Evolutionary conservation across 2,329 filamentous ascomycete species (phyloP), one percentile per base, ranked within the genome.

Genomic region (Claviceps fusiformis): DNA sequence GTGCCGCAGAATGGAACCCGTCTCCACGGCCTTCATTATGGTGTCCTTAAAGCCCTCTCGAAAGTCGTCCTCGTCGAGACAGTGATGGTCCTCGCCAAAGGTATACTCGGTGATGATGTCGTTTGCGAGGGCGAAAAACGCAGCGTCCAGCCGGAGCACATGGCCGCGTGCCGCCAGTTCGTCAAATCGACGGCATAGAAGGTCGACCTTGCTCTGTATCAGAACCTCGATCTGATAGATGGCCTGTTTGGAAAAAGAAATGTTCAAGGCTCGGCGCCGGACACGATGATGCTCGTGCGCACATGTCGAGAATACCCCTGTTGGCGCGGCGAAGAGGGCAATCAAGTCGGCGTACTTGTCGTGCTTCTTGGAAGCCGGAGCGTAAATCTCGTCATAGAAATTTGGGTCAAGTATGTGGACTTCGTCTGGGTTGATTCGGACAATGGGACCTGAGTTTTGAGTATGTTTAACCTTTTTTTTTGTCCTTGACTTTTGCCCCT

Each of bases 331-430:
- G 39, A 52, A 39, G 46, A 39, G 31, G n/a, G 47, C 43, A 5
- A 37, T 33, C 13, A 13, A 53, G 49, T 19, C 48, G 24, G 33
- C 33, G 54, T 58, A 56, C 29, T 53, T 52, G 52, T 53, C 47
- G 11, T 37, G 49, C 29, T 50, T 49, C 19, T 50, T 41, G 13
- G 33, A 31, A 5, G 37, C 39, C 13, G 35, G 29, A 4, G 46
- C 51, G 50, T 63, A 65, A 41, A 65, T 57, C 19, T 39, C 52
- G 45, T 66, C 59, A 45, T 63, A 67, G 47, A 61, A 64, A 17
- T 57, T 57, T 0, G 63, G 60, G 44, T 68, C 63, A n/a, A 60
- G 51, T 39, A 68, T 61, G 54, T 64, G 62, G 1, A 68, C 55
- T 52, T 66, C 61, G 48, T 59, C 47, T 5, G 65, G 64, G 27